Evolutionary conservation across 331 rosid genomes (phyloP), one percentile per base, ranked within the genome.

Genomic region (Cydonia oblonga): DNA sequence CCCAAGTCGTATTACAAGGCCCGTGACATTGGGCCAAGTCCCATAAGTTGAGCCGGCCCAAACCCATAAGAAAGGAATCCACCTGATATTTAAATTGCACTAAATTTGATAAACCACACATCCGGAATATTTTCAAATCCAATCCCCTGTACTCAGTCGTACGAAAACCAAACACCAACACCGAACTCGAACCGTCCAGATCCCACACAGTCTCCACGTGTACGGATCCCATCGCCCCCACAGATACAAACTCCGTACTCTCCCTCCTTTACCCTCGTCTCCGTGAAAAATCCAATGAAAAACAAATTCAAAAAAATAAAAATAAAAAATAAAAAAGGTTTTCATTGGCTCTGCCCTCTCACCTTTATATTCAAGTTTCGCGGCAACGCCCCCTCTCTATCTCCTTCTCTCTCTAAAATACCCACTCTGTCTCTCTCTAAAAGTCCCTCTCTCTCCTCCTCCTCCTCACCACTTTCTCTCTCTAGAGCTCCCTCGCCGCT

Each of bases 351-450:
- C 78, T 1, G 16, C 35, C 42, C 25, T 44, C 76, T 52, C 59
- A 58, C 73, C 63, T 58, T 30, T 72, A 53, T 74, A 80, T 90
- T 87, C 86, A 90, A 88, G 90, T 88, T 90, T 90, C 96, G 93
- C 93, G 96, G 96, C 91, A 90, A 90, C 81, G 65, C 75, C 26
- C 57, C 20, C 35, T 70, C 69, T 53, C 54, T 38, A 54, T 80
- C 72, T 69, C 44, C 7, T 6, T 33, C 35, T 69, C 71, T 51
- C 66, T 35, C 42, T 35, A 35, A 35, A 35, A 9, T 0, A 2
- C 42, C 42, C 42, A 32, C 20, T 79, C 20, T 79, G 25, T 72
- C 38, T 67, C 74, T 57, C 60, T 33, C 40, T 33, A 33, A 0
- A 33, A 33, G 38, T 33, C 3, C 38, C 40, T 51, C 19, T 13